phyloP scores from a whole-genome alignment of 129 eudicot genomes.

The Saussurea involucrata region DNA sequence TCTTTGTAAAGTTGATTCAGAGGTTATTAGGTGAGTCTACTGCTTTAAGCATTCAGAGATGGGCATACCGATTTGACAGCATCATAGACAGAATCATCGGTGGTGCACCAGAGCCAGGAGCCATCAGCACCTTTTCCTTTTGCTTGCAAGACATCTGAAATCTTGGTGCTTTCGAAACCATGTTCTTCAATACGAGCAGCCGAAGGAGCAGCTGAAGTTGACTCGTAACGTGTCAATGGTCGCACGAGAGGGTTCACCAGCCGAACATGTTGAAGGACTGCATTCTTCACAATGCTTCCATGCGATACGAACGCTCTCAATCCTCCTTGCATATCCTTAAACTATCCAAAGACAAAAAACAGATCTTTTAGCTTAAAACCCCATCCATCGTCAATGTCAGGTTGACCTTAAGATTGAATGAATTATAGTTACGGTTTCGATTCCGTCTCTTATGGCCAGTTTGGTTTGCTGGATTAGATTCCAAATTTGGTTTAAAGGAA shows the following conservation, averaged over 20 bases:
- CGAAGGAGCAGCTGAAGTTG: slow-evolving; percentile 69
- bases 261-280: slow-evolving; percentile 69
- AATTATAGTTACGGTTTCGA: no score
- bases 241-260: slow-evolving; percentile 47
- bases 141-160: slow-evolving; percentile 68
- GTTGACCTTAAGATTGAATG: not conserved
- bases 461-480: no score
- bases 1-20: no score
- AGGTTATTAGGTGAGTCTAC: no score
- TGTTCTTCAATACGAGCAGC: slow-evolving; percentile 91
- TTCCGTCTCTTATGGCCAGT: no score
- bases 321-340: slow-evolving; percentile 80
- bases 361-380: not conserved
- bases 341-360: slow-evolving; percentile 15
- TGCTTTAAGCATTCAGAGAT: not conserved
- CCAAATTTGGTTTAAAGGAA: no score
- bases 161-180: slow-evolving; percentile 95
- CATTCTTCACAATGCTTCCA: slow-evolving; percentile 71
- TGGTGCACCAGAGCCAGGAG: slow-evolving; percentile 99
- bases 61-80: slow-evolving; percentile 89
- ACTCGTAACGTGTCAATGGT: slow-evolving; percentile 56
- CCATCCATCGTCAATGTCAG: not conserved
- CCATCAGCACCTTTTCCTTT: slow-evolving; percentile 97
- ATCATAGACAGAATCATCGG: slow-evolving; percentile 91
- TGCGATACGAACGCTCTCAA: slow-evolving; percentile 59